phyloP scores from a whole-genome alignment of 2,329 filamentous ascomycete genomes.

The Taxawa tesnikishii region DNA sequence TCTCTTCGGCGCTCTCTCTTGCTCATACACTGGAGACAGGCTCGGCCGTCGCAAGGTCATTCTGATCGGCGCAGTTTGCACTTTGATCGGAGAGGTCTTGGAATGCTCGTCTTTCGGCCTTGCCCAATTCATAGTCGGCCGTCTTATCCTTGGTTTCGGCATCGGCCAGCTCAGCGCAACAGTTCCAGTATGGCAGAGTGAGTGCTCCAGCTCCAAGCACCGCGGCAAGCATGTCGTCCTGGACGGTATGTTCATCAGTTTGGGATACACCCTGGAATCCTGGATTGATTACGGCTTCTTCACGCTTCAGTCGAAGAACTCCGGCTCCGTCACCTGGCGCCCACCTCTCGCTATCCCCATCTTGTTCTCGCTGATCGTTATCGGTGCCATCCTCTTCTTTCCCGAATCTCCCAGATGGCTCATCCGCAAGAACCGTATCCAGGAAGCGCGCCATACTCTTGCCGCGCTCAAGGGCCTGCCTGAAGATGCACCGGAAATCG shows the following conservation, averaged over 20 bases:
- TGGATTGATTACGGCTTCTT: slow-evolving; percentile 36
- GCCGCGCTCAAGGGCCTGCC: slow-evolving; percentile 27
- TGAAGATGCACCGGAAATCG: slow-evolving; percentile 24
- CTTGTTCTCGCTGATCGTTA: slow-evolving; percentile 18
- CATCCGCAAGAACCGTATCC: slow-evolving; percentile 17
- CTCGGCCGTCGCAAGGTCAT: slow-evolving; percentile 34
- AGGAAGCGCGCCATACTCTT: slow-evolving; percentile 20
- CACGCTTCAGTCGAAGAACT: slow-evolving; percentile 25
- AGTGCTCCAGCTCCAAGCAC: slow-evolving; percentile 25
- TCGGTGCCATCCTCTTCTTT: slow-evolving; percentile 21
- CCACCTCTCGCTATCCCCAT: slow-evolving; percentile 38
- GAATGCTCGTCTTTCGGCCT: slow-evolving; percentile 33
- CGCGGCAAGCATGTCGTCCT: slow-evolving; percentile 28
- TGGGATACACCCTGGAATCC: slow-evolving; percentile 32
- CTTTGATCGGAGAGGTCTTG: slow-evolving; percentile 30
- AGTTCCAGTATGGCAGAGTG: slow-evolving; percentile 35
- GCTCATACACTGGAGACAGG: slow-evolving; percentile 31
- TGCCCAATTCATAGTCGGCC: slow-evolving; percentile 33
- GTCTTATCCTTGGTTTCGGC: slow-evolving; percentile 32
- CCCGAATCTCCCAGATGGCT: slow-evolving; percentile 28
- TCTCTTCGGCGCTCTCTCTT: slow-evolving; percentile 33
- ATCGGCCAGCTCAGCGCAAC: slow-evolving; percentile 31
- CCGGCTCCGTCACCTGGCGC: slow-evolving; percentile 28
- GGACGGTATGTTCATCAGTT: slow-evolving; percentile 34
- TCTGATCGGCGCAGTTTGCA: slow-evolving; percentile 26